A percentile compares a stretch with the other conserved stretches of the same genome.
phyloP scores from a whole-genome alignment of 768 basidiomycete genomes.

The Kondoa malvinella region DNA sequence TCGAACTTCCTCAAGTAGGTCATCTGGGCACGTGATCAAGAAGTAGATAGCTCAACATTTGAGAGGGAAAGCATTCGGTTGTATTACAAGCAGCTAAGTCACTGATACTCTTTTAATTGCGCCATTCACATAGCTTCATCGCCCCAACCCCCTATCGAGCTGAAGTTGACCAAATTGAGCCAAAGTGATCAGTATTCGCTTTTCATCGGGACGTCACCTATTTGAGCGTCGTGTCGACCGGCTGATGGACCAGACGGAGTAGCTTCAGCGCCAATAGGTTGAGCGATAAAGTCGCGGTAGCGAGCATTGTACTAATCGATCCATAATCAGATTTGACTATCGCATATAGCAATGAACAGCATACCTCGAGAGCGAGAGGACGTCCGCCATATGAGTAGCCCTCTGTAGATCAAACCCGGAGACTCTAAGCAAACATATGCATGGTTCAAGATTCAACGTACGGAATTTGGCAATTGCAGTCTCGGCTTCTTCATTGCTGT shows the following conservation, averaged over 20 bases:
- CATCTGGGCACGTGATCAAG: too few species aligned
- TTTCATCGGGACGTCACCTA: background rate
- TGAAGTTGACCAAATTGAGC: background rate
- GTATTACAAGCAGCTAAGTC: too few species aligned
- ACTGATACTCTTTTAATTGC: too few species aligned
- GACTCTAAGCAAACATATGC: background rate
- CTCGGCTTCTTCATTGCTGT: constrained; percentile 69
- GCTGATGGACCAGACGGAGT: background rate
- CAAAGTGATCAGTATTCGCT: background rate
- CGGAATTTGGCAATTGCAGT: constrained; percentile 58
- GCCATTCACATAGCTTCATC: too few species aligned
- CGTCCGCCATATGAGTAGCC: constrained; percentile 21
- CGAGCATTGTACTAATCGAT: constrained; percentile 20
- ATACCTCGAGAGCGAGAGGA: constrained; percentile 11
- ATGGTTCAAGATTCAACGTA: background rate
- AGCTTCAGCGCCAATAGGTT: background rate
- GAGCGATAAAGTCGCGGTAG: constrained; percentile 14
- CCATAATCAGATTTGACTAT: background rate
- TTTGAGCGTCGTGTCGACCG: background rate
- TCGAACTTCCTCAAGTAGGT: too few species aligned
- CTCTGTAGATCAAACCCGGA: constrained; percentile 19
- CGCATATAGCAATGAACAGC: background rate
- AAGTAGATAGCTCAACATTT: too few species aligned
- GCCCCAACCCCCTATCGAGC: background rate
- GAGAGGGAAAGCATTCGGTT: too few species aligned